A percentile compares a stretch with the other conserved stretches of the same genome.
Conservation (phyloP, 1,284 basidiomycete species). For the Erythrobasidium hasegawianum region DNA sequence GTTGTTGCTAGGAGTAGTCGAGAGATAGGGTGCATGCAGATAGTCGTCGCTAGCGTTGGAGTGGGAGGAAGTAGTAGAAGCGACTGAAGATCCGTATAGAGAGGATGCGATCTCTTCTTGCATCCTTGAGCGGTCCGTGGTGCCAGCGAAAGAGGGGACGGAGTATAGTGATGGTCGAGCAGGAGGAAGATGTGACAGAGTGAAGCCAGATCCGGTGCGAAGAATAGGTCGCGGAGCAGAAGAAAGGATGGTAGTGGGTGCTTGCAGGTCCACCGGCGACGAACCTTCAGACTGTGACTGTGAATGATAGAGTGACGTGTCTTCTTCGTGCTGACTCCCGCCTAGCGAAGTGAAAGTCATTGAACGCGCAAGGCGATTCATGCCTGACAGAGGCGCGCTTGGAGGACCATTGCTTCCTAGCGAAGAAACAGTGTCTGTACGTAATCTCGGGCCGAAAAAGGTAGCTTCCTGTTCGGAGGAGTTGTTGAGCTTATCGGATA, state of each 20-base stretch:
- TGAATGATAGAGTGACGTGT: slow-evolving; percentile 6
- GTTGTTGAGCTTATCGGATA: slow-evolving; percentile 20
- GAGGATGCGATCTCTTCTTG: not conserved
- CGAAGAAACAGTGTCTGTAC: slow-evolving; percentile 1
- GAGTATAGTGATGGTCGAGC: slow-evolving; percentile 13
- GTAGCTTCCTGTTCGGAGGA: not conserved
- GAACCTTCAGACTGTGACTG: not conserved
- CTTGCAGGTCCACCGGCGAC: not conserved
- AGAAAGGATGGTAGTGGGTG: not conserved
- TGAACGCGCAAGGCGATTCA: not conserved
- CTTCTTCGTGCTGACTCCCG: not conserved
- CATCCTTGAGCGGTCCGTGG: slow-evolving; percentile 12
- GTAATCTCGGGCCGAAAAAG: not conserved
- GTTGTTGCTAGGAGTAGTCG: no score
- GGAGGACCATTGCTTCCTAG: slow-evolving; percentile 2
- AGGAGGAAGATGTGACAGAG: slow-evolving; percentile 8
- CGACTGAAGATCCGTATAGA: slow-evolving; percentile 29
- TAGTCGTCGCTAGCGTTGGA: no score
- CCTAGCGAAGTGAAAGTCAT: not conserved
- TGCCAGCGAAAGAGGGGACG: slow-evolving; percentile 4
- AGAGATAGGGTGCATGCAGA: no score
- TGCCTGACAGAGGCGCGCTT: slow-evolving; percentile 1
- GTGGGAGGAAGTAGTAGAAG: slow-evolving; percentile 4
- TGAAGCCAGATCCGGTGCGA: not conserved
- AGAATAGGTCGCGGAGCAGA: slow-evolving; percentile 12